phyloP scores from a whole-genome alignment of 106 monocot genomes.

The Dendrobium nobile region DNA sequence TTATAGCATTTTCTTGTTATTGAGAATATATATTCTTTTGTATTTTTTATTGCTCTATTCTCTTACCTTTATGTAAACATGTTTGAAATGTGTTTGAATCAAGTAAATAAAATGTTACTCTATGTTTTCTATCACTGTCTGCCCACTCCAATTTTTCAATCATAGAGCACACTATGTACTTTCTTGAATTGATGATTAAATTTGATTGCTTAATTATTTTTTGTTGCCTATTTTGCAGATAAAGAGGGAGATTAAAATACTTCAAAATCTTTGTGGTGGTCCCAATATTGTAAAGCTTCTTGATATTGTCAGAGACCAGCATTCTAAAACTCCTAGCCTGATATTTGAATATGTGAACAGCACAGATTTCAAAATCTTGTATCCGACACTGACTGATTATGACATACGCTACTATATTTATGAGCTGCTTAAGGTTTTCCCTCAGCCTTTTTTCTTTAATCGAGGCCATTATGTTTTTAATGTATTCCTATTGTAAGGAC shows the following conservation, averaged over 20 bases:
- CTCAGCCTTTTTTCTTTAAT: background rate
- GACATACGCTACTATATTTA: constrained; percentile 89
- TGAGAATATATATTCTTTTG: too few relatives aligned
- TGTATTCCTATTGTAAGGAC: too few relatives aligned
- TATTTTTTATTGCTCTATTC: too few relatives aligned
- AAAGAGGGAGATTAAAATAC: constrained; percentile 87
- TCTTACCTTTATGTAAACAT: too few relatives aligned
- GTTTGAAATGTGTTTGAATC: too few relatives aligned
- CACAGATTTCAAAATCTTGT: constrained; percentile 74
- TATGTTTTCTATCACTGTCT: too few relatives aligned
- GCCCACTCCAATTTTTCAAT: too few relatives aligned
- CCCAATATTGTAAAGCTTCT: constrained; percentile 79
- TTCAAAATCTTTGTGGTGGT: constrained; percentile 88
- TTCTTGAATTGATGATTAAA: too few relatives aligned
- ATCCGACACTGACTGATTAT: constrained; percentile 80
- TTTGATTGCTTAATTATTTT: background rate
- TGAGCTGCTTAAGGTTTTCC: constrained; percentile 74
- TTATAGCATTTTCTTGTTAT: too few relatives aligned
- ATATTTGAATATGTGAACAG: constrained; percentile 85
- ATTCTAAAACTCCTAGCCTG: constrained; percentile 85
- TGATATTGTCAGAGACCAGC: constrained; percentile 81
- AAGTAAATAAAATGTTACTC: too few relatives aligned
- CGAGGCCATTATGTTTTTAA: too few relatives aligned
- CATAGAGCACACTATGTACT: too few relatives aligned
- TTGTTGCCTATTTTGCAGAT: constrained; percentile 39